A percentile compares a stretch with the other conserved stretches of the same genome.
phyloP scores from a whole-genome alignment of 2,329 filamentous ascomycete species.

The Coniochaeta sp. region DNA sequence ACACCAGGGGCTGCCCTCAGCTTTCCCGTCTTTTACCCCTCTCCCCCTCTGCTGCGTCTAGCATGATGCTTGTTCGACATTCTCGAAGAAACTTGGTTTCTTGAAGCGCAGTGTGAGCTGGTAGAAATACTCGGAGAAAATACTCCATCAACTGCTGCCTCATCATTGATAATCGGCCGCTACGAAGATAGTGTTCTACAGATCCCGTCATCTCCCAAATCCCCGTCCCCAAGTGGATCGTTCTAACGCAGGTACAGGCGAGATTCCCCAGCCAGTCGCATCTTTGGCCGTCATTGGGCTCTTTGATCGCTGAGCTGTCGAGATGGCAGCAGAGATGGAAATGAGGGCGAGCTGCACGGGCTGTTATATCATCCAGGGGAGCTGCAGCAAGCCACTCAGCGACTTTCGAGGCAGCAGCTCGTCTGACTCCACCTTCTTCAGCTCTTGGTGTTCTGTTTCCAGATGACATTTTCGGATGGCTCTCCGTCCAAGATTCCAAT shows the following conservation, averaged over 20 bases:
- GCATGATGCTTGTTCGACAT: neutral
- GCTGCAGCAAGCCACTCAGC: neutral
- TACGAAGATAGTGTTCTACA: too few relatives aligned
- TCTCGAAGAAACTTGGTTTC: neutral
- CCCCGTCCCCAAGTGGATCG: neutral
- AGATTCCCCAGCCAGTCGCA: neutral
- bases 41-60: neutral
- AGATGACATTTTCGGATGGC: too few relatives aligned
- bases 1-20: neutral
- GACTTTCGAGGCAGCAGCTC: too few relatives aligned
- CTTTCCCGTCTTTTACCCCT: neutral
- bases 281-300: neutral
- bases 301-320: neutral
- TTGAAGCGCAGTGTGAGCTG: too few relatives aligned
- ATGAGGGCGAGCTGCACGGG: neutral
- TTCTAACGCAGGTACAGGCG: neutral
- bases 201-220: neutral
- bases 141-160: neutral
- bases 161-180: neutral
- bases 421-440: neutral
- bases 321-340: neutral
- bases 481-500: too few relatives aligned
- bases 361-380: neutral
- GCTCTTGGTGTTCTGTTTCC: neutral
- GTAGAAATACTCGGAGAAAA: neutral